Evolutionary conservation across 257 asterid species (phyloP).

Genomic region (Salvia splendens): DNA sequence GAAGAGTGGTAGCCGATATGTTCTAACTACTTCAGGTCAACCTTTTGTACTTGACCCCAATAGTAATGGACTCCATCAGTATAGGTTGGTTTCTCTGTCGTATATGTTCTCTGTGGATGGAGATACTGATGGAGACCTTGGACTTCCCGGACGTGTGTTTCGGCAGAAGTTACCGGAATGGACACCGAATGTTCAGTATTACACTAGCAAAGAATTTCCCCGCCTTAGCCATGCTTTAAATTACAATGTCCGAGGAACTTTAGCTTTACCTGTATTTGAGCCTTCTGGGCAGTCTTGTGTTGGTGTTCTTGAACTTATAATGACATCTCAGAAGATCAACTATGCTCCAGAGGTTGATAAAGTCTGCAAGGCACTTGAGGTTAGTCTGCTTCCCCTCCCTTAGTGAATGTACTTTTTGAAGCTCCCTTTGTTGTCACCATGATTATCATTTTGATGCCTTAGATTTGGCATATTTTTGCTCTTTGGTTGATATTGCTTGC

Average conservation of each 20-base stretch:
- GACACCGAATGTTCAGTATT: conserved; percentile 96
- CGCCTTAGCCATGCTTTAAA: conserved; percentile 79
- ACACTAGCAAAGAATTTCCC: conserved; percentile 80
- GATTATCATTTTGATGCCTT: conserved; percentile 4
- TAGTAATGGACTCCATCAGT: conserved; percentile 85
- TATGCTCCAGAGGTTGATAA: conserved; percentile 95
- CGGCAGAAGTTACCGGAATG: conserved; percentile 81
- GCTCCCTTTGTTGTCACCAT: conserved; percentile 17
- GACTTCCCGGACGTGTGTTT: conserved; percentile 90
- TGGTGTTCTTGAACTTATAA: conserved; percentile 90
- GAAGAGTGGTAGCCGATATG: conserved; percentile 62
- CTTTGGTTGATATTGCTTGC: background rate
- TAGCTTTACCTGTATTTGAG: conserved; percentile 94
- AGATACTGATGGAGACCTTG: conserved; percentile 65
- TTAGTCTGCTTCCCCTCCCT: conserved; percentile 42
- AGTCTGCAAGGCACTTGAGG: conserved; percentile 99
- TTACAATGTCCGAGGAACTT: conserved; percentile 81
- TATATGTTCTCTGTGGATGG: conserved; percentile 78
- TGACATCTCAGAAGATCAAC: conserved; percentile 89
- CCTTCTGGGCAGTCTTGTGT: conserved; percentile 81
- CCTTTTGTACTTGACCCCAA: conserved; percentile 88
- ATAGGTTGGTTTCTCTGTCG: conserved; percentile 71
- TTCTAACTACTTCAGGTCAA: conserved; percentile 90
- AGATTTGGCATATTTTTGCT: background rate
- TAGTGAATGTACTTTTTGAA: conserved; percentile 13